Evolutionary conservation across 2,329 filamentous ascomycete genomes (phyloP).

Genomic region (Aspergillus persii): DNA sequence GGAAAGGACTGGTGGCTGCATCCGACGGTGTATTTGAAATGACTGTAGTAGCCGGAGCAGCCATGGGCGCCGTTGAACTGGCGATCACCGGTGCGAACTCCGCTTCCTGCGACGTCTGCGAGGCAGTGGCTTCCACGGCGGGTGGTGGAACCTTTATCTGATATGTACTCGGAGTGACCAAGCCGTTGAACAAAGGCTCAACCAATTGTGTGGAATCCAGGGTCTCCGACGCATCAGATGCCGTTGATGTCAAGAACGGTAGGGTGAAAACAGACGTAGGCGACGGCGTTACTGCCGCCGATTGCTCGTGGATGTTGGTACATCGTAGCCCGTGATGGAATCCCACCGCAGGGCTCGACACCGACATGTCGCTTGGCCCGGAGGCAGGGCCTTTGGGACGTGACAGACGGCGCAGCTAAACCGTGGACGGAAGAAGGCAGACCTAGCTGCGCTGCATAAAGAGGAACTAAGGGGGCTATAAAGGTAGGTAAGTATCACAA

Average conservation of each 20-base stretch:
- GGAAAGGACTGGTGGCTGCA: background rate
- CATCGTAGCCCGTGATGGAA: conserved; percentile 24
- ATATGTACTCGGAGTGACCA: background rate
- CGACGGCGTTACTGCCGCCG: conserved; percentile 13
- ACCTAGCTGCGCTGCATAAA: background rate
- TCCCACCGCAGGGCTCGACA: conserved; percentile 23
- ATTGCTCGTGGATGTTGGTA: conserved; percentile 22
- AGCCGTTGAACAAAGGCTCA: background rate
- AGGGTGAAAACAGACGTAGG: background rate
- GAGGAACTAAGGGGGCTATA: background rate
- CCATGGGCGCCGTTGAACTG: background rate
- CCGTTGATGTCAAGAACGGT: conserved; percentile 3
- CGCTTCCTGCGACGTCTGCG: background rate
- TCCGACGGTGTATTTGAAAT: background rate
- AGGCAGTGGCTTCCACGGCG: background rate
- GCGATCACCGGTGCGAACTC: background rate
- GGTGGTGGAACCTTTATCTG: background rate
- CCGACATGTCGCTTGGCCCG: conserved; percentile 27
- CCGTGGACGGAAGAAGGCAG: conserved; percentile 2
- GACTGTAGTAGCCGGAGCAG: background rate
- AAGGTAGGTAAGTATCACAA: background rate
- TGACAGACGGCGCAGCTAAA: conserved; percentile 4
- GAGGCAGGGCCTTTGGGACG: conserved; percentile 9
- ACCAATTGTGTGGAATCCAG: background rate
- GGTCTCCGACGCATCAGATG: background rate